Evolutionary conservation across 192 early-diverging fungal genomes (phyloP).

Genomic region (Linnemannia elongata): DNA sequence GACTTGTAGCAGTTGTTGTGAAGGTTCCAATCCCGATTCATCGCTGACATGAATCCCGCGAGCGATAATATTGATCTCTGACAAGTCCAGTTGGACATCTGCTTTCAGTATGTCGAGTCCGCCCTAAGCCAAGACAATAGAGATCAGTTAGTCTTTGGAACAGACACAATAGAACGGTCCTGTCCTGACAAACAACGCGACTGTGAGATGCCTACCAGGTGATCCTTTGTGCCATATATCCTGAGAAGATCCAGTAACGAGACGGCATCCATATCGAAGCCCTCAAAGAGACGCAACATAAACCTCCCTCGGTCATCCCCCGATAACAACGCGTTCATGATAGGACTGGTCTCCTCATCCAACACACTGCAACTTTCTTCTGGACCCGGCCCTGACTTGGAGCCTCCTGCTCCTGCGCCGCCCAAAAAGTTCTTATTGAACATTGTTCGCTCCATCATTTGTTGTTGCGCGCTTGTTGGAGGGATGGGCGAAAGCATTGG

Average conservation of each 20-base stretch:
- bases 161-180: neutral
- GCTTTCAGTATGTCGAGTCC: conserved; percentile 17
- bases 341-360: conserved; percentile 32
- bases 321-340: conserved; percentile 40
- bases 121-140: neutral
- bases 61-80: conserved; percentile 28
- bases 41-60: neutral
- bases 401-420: neutral
- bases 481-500: conserved; percentile 37
- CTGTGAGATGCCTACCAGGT: neutral
- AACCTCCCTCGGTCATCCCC: conserved; percentile 14
- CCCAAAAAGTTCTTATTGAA: conserved; percentile 14
- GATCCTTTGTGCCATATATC: neutral
- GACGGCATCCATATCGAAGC: conserved; percentile 26
- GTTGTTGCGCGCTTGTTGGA: conserved; percentile 25
- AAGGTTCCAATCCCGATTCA: neutral
- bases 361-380: conserved; percentile 12
- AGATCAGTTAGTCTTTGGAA: too few relatives aligned
- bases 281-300: conserved; percentile 31
- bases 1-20: conserved; percentile 14
- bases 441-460: conserved; percentile 30
- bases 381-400: neutral
- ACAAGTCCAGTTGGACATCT: conserved; percentile 26
- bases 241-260: conserved; percentile 16
- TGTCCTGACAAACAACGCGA: neutral